Percentiles rank a stretch among this genome's conserved stretches.
Evolutionary conservation across 116 monocot species (phyloP).

Genomic region (Papilionanthe hybrid): DNA sequence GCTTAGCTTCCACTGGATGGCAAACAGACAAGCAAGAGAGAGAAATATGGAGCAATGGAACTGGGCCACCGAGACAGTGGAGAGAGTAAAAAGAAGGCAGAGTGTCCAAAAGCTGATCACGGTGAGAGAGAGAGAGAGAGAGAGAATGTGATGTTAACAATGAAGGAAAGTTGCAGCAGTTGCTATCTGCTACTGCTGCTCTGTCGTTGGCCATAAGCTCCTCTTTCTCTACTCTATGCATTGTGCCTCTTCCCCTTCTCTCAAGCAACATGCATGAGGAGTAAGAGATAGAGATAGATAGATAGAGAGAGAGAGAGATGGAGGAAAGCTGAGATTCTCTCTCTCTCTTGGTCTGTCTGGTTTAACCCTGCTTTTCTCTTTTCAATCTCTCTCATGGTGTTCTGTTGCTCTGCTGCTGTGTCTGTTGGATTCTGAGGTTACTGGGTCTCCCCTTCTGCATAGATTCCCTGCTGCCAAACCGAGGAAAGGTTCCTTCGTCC

Average conservation of each 20-base stretch:
- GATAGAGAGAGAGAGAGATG: too few relatives aligned
- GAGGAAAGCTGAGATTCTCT: not conserved
- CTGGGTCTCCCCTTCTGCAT: conserved; percentile 25
- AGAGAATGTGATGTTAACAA: not conserved
- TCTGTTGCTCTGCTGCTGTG: not conserved
- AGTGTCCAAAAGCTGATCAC: not conserved
- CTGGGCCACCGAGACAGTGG: too few relatives aligned
- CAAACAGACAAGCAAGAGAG: not conserved
- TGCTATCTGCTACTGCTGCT: not conserved
- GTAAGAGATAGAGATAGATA: too few relatives aligned
- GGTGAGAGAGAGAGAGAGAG: not conserved
- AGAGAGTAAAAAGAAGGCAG: too few relatives aligned
- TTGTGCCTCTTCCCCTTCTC: conserved; percentile 2
- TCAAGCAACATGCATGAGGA: not conserved
- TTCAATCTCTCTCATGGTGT: not conserved
- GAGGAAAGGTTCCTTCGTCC: conserved; percentile 72
- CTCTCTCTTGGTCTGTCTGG: conserved; percentile 7
- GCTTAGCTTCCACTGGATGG: not conserved
- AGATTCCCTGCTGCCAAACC: conserved; percentile 69
- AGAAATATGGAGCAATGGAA: not conserved
- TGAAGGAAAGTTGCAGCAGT: not conserved
- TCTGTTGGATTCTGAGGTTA: conserved; percentile 2
- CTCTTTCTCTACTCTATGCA: not conserved
- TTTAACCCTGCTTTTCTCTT: not conserved
- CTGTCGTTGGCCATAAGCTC: conserved; percentile 5